phyloP scores from a whole-genome alignment of 78 protist genomes.

The Mantamonas sphyraenae region DNA sequence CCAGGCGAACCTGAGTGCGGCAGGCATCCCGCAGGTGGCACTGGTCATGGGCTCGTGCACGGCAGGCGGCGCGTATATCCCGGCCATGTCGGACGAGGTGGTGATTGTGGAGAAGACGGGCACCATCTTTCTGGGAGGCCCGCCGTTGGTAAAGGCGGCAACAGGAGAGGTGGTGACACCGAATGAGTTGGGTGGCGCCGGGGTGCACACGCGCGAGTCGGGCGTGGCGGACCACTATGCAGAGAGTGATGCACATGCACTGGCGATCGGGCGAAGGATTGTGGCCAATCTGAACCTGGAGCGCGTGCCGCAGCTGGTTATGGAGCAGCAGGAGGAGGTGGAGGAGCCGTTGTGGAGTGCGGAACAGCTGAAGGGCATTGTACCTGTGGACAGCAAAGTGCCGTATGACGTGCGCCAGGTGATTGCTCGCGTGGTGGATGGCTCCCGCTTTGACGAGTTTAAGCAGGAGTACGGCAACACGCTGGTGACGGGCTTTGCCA shows the following conservation, averaged over 20 bases:
- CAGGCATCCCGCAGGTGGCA: background rate
- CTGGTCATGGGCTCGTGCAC: conserved; percentile 27
- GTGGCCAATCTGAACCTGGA: background rate
- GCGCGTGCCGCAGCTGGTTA: background rate
- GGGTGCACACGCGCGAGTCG: conserved; percentile 2
- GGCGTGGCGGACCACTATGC: conserved; percentile 32
- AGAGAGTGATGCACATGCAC: conserved; percentile 7
- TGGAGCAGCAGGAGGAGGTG: background rate
- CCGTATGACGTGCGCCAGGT: conserved; percentile 18
- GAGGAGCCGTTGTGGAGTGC: conserved; percentile 14
- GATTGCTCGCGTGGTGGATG: conserved; percentile 25
- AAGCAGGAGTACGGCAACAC: conserved; percentile 30
- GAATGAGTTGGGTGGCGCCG: conserved; percentile 26
- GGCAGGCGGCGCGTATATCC: conserved; percentile 36
- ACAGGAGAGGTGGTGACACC: conserved; percentile 15
- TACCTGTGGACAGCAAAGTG: background rate
- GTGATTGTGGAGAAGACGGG: conserved; percentile 17
- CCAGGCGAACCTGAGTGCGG: background rate
- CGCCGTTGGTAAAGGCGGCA: conserved; percentile 33
- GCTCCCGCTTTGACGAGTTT: conserved; percentile 11
- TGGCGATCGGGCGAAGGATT: conserved; percentile 7
- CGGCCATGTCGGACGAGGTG: conserved; percentile 28
- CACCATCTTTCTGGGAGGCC: conserved; percentile 19
- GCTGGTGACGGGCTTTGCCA: conserved; percentile 1
- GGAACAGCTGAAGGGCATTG: conserved; percentile 21